A percentile compares a stretch with the other conserved stretches of the same genome.
Conservation (phyloP, 2,329 filamentous ascomycete species). For the Ploettnerulaceae sp. region DNA sequence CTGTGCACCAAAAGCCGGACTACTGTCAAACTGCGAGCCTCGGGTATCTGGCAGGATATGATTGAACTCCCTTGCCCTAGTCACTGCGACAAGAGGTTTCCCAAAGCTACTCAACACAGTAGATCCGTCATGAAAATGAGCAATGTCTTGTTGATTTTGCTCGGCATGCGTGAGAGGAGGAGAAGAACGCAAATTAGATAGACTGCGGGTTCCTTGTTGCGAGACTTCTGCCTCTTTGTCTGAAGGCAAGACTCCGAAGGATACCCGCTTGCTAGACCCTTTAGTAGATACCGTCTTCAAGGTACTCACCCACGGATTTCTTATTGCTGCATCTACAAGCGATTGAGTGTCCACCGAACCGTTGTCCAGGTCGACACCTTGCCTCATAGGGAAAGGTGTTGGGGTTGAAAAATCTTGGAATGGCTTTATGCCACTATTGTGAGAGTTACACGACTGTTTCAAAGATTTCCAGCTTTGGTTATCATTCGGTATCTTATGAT, state of each 20-base stretch:
- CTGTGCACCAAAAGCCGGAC: slow-evolving; percentile 43
- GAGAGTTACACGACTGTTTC: slow-evolving; percentile 16
- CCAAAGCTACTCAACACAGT: slow-evolving; percentile 15
- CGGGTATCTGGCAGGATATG: slow-evolving; percentile 13
- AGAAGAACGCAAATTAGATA: no score
- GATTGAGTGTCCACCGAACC: slow-evolving; percentile 22
- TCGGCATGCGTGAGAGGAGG: slow-evolving; percentile 20
- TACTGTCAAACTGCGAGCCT: slow-evolving; percentile 20
- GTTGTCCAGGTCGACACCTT: background rate
- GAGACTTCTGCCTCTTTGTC: background rate
- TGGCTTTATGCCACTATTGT: slow-evolving; percentile 16
- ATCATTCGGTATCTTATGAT: background rate
- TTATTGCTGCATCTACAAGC: slow-evolving; percentile 23
- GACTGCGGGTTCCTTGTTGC: no score
- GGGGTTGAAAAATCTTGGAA: slow-evolving; percentile 25
- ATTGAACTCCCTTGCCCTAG: slow-evolving; percentile 10
- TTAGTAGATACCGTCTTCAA: no score
- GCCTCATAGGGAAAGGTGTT: slow-evolving; percentile 11
- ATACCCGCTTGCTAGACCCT: no score
- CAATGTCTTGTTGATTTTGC: slow-evolving; percentile 5
- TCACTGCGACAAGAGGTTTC: slow-evolving; percentile 20
- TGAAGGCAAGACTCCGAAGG: no score
- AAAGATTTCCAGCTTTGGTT: slow-evolving; percentile 1
- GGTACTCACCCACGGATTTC: no score
- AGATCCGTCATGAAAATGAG: slow-evolving; percentile 15